Base-by-base conservation (phyloP, 2,329 filamentous ascomycete species). In the Cordyceps militaris region DNA sequence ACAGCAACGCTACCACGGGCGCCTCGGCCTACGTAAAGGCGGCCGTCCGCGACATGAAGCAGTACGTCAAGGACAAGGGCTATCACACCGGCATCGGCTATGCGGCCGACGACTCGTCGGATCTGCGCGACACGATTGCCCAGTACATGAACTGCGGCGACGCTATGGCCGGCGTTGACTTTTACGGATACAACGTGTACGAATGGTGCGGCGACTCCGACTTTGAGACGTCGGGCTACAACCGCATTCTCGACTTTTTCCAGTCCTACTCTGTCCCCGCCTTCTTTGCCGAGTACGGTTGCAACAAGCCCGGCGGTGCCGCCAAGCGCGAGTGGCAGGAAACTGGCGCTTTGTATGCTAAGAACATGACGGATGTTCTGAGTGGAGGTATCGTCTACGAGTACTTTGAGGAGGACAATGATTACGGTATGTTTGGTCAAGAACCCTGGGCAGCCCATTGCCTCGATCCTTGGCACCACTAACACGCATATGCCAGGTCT, bases 101-200 rank as follows among this genome's bases (percentile, higher is more conserved):
- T 71, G 94, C 94, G 63, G 94, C 94, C 74, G 94, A 95, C 74
- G 94, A 97, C 66, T 91, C 97, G 72, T 81, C 85, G 32, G 80
- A 84, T 24, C 94, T 96, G 66, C 89, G 94, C 71, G 80, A 80
- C 64, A 79, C 91, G 67, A 84, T 97, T 69, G 89, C 90, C 65
- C 77, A 90, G 70, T 99, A 96, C 82, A 96, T 99, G 78, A 92
- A 96, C 81, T 99, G 94, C 71, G 89, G 92, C 60, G 59, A 66
- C 4, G 74, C 83, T 60, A 69, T 78, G 30, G 75, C 78, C 11
- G 68, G 87, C 61, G 96, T 97, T 64, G 94, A 99, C 75, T 97
- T 95, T 81, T 99, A 91, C 89, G 94, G 94, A 59, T 97, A 97
- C 87, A 99, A 99, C 81, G 96, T 97, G 77, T 99, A 99, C 82